Conservation (phyloP, 2,329 filamentous ascomycete genomes). For the Xylaria sp. region DNA sequence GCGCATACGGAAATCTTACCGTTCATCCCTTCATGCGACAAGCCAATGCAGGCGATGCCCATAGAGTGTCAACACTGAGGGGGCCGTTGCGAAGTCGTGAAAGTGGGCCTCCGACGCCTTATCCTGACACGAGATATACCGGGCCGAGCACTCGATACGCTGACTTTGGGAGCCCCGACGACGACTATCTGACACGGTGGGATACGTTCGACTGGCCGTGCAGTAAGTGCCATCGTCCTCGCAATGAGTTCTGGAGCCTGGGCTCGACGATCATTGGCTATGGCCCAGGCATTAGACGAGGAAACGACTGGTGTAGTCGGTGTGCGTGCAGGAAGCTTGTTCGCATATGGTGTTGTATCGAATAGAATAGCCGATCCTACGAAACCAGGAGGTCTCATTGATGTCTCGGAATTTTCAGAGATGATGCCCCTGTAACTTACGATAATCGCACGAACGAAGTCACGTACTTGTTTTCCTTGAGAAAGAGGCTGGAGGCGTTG, state of each 20-base stretch:
- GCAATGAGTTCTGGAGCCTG: constrained; percentile 25
- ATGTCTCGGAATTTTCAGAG: background rate
- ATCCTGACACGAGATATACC: background rate
- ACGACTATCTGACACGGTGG: background rate
- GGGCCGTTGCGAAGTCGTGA: background rate
- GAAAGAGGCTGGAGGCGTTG: constrained; percentile 3
- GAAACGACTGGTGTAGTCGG: constrained; percentile 25
- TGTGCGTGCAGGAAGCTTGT: constrained; percentile 25
- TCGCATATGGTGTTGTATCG: constrained; percentile 20
- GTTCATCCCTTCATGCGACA: constrained; percentile 21
- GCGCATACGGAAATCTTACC: constrained; percentile 21
- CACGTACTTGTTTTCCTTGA: background rate
- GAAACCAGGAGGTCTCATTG: background rate
- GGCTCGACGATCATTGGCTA: constrained; percentile 20
- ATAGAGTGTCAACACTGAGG: background rate
- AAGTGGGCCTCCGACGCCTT: background rate
- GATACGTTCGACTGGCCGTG: constrained; percentile 12
- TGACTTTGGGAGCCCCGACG: background rate
- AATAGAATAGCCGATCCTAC: background rate
- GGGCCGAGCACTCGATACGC: background rate
- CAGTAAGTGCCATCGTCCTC: constrained; percentile 22
- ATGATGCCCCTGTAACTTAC: background rate
- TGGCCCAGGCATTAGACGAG: constrained; percentile 19
- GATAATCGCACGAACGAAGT: background rate
- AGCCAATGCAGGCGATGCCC: background rate